Evolutionary conservation across 148 eudicot genomes (phyloP), one percentile per base, ranked within the genome.

Genomic region (Chenopodium album): DNA sequence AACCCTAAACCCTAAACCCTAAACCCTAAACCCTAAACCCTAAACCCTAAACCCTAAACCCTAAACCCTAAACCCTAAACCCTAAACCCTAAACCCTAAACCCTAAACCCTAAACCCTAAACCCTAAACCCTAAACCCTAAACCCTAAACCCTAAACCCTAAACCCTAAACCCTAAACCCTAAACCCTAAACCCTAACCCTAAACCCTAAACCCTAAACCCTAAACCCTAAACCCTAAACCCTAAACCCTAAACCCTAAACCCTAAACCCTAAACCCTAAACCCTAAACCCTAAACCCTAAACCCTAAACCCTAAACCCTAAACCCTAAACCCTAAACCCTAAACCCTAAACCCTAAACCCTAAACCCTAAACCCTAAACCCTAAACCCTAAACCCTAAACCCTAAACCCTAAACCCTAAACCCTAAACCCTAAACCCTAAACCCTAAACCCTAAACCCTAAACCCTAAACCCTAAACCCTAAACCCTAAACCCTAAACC

Each of bases 361-460:
- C 60, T 54, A 54, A 54, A 54, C 60, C 60, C 60, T 54, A 54
- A 54, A 54, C 60, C 60, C 60, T 54, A 54, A 54, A 54, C 60
- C 60, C 60, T 12, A 54, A 84, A 77, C 78, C 84, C 85, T 50
- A 54, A 82, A 77, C 70, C 81, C 85, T 47, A 77, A 82, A 70
- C 70, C 81, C 85, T 63, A 37, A 77, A 77, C 70, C 80, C 84
- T 75, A 56, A 72, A 80, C 76, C 83, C 83, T 63, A 59, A 73
- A 80, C 66, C 83, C 52, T 47, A 47, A 47, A 47, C 77, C 60
- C 19, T 16, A 23, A 59, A 60, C 73, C 64, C 78, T 62, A 63
- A 73, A 73, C 64, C 69, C 83, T 34, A 41, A 60, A 62, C 64
- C 83, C 83, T 67, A 34, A 81, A 81, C 67, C 83, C 83, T 47